phyloP scores from a whole-genome alignment of 2,329 filamentous ascomycete genomes.

The Coniochaeta hoffmannii region DNA sequence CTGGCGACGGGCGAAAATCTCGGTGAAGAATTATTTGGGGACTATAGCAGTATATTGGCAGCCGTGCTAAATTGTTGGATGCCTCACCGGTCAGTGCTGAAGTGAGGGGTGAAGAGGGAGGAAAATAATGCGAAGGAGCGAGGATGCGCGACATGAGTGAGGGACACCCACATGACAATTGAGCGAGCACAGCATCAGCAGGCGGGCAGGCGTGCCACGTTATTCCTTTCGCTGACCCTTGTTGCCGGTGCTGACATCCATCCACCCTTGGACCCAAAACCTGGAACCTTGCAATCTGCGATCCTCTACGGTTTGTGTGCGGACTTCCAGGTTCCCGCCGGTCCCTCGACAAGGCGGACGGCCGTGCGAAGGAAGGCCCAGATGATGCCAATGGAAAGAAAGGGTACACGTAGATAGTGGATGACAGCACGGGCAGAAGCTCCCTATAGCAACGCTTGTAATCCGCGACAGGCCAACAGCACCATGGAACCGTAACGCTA shows the following conservation, averaged over 20 bases:
- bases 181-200: not conserved
- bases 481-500: not conserved
- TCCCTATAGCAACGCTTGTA: not conserved
- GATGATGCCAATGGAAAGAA: not conserved
- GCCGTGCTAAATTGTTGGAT: not conserved
- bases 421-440: not conserved
- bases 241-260: too few species aligned
- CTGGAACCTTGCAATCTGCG: not conserved
- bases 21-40: not conserved
- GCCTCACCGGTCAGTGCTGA: slow-evolving; percentile 2
- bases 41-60: not conserved
- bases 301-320: not conserved
- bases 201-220: not conserved
- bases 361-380: not conserved
- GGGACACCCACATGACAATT: not conserved
- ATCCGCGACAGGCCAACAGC: not conserved
- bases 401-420: too few species aligned
- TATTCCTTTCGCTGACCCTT: not conserved
- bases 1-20: slow-evolving; percentile 2
- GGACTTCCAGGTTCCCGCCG: not conserved
- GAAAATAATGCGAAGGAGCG: not conserved
- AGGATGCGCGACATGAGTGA: not conserved
- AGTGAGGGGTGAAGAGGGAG: not conserved
- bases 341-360: not conserved
- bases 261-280: not conserved